phyloP scores from a whole-genome alignment of 768 basidiomycete species.

The Naganishia onofrii region DNA sequence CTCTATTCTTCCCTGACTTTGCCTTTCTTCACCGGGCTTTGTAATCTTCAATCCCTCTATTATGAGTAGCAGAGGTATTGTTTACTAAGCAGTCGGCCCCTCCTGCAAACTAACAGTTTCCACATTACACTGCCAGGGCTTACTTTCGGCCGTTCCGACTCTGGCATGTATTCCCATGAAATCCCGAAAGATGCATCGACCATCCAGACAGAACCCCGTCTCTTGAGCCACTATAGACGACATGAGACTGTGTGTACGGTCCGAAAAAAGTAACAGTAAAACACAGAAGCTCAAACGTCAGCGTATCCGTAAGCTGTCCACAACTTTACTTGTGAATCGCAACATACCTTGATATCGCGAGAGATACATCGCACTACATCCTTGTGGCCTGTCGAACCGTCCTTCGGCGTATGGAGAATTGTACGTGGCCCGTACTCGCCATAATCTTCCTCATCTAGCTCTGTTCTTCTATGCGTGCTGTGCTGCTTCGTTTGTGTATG shows the following conservation, averaged over 20 bases:
- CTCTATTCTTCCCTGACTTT: too few species aligned
- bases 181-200: slow-evolving; percentile 34
- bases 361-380: slow-evolving; percentile 46
- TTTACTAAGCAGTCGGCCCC: too few species aligned
- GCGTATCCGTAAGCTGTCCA: background rate
- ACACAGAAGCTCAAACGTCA: background rate
- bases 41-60: too few species aligned
- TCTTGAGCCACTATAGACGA: slow-evolving; percentile 49
- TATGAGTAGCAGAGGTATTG: too few species aligned
- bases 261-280: slow-evolving; percentile 4
- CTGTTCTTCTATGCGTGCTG: background rate
- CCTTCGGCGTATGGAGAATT: slow-evolving; percentile 38
- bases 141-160: too few species aligned
- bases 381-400: slow-evolving; percentile 39
- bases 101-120: too few species aligned
- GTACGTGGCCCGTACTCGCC: slow-evolving; percentile 40
- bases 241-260: slow-evolving; percentile 30
- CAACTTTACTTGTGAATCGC: background rate
- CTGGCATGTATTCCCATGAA: slow-evolving; percentile 34
- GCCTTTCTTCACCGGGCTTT: too few species aligned
- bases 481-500: slow-evolving; percentile 2
- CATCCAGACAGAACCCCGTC: slow-evolving; percentile 47
- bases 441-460: background rate
- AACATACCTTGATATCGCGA: slow-evolving; percentile 37
- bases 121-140: too few species aligned